Evolutionary conservation across 345 rosid species (phyloP), one percentile per base, ranked within the genome.

Genomic region (Heritiera fomes): DNA sequence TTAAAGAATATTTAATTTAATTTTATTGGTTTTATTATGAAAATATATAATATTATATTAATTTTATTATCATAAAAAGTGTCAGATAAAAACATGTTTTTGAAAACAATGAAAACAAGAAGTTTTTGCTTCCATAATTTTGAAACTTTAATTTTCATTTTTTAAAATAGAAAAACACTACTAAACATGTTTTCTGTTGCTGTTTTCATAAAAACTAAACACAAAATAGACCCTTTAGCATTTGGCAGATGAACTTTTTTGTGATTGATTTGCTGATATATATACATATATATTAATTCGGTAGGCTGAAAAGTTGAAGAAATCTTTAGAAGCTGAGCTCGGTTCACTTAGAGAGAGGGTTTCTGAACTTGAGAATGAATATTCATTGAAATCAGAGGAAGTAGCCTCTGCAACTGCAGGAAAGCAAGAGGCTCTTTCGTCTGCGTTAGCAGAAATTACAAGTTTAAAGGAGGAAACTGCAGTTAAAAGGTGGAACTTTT

Each of bases 301-400:
- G 47, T 75, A 94, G 98, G 91, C 97, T 28, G 97, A 92, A 82
- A 89, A 82, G 82, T 80, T 87, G 75, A 92, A 89, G 82, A 86
- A 79, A 62, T 87, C 88, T n/a, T 79, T 94, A 66, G 97, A 94
- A 84, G 93, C 82, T 73, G 97, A 96, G 81, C 78, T 89, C 82
- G 81, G 78, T 77, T 86, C 95, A 49, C 91, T 96, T 15, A 89
- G 90, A 81, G 88, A 88, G 79, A 88, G 92, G 78, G 90, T 90
- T 53, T 84, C 93, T 50, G 93, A 89, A 82, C 91, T 96, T 67
- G 97, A 92, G 80, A 88, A 77, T 71, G 97, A 92, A 66, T 85
- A 88, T 82, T 83, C 84, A 80, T 64, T 85, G 81, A 94, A 94
- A 85, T 91, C 94, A 30, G 90, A 85, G 86, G 90, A 88, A 80